A percentile compares a stretch with the other conserved stretches of the same genome.
Evolutionary conservation across 257 asterid genomes (phyloP).

Genomic region (Nicotiana paniculata): DNA sequence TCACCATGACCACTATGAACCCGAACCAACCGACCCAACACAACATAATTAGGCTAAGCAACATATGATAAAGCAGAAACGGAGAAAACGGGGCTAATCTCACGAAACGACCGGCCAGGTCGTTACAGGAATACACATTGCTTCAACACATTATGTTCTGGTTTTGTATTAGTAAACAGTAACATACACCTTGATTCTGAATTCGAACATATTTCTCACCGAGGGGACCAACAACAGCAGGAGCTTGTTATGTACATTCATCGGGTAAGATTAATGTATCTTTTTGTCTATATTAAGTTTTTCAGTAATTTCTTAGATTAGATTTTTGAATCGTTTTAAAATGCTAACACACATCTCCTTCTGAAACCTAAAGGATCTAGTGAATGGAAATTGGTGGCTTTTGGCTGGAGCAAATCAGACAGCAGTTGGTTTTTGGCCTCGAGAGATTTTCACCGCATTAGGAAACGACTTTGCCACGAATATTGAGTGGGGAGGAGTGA

Average conservation of each 20-base stretch:
- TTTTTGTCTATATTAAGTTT: background rate
- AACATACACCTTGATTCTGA: background rate
- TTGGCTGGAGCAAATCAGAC: background rate
- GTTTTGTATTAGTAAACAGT: background rate
- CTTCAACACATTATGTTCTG: background rate
- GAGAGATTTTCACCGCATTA: background rate
- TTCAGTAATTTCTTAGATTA: background rate
- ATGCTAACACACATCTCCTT: background rate
- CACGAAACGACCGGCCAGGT: too few species aligned
- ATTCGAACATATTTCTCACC: background rate
- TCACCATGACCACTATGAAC: too few species aligned
- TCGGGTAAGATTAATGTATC: background rate
- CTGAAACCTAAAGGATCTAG: too few species aligned
- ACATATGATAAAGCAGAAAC: too few species aligned
- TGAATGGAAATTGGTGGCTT: background rate
- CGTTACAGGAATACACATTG: background rate
- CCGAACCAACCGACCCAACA: too few species aligned
- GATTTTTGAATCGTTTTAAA: too few species aligned
- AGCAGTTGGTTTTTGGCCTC: background rate
- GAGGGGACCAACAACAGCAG: background rate
- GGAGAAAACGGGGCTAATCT: too few species aligned
- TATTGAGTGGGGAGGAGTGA: background rate
- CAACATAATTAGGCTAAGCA: too few species aligned
- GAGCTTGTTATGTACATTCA: background rate
- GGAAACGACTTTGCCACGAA: background rate